Evolutionary conservation across 495 filamentous ascomycete species (phyloP).

Genomic region (Xylaria cubensis): DNA sequence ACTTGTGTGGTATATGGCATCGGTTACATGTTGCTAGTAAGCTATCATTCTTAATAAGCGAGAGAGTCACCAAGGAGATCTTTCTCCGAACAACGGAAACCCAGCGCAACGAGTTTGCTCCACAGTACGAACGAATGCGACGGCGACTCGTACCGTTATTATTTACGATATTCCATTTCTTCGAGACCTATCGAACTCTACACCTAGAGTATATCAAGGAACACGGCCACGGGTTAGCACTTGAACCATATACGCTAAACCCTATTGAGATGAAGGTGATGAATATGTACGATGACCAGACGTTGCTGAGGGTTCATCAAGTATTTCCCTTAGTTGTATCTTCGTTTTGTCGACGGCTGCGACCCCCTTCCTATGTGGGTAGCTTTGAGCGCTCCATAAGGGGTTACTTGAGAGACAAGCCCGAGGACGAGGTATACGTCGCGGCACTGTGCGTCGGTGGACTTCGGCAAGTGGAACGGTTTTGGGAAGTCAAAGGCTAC

Average conservation of each 20-base stretch:
- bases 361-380: slow-evolving; percentile 63
- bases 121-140: slow-evolving; percentile 62
- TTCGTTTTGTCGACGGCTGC: slow-evolving; percentile 61
- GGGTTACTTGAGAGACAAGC: slow-evolving; percentile 61
- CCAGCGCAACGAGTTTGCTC: slow-evolving; percentile 55
- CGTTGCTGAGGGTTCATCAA: slow-evolving; percentile 60
- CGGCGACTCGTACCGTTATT: slow-evolving; percentile 60
- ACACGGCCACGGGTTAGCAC: slow-evolving; percentile 48
- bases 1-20: slow-evolving; percentile 65
- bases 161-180: slow-evolving; percentile 66
- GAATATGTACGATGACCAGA: slow-evolving; percentile 63
- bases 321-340: slow-evolving; percentile 61
- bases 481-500: slow-evolving; percentile 67
- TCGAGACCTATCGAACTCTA: slow-evolving; percentile 62
- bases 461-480: slow-evolving; percentile 59
- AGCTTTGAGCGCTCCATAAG: slow-evolving; percentile 62
- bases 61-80: slow-evolving; percentile 63
- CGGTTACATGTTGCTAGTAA: slow-evolving; percentile 62
- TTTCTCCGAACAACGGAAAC: slow-evolving; percentile 59
- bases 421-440: slow-evolving; percentile 61
- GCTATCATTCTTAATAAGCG: slow-evolving; percentile 59
- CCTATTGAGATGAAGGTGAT: slow-evolving; percentile 62
- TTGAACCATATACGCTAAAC: slow-evolving; percentile 53
- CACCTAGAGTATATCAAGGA: slow-evolving; percentile 58
- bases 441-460: slow-evolving; percentile 61